phyloP scores from a whole-genome alignment of 768 basidiomycete species.

The Agrocybe pediades region DNA sequence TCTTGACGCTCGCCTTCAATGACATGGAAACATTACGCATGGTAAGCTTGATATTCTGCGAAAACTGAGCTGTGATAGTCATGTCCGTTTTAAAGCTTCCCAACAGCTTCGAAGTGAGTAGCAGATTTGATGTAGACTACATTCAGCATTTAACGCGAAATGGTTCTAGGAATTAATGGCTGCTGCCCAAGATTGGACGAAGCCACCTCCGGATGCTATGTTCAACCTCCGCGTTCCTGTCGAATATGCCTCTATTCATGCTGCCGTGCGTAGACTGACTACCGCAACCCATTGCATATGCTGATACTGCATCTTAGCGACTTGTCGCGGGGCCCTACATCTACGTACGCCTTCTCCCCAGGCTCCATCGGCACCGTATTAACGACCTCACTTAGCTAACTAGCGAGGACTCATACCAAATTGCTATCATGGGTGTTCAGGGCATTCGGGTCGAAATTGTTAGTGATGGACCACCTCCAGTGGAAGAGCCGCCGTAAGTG shows the following conservation, averaged over 20 bases:
- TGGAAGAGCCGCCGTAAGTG: slow-evolving; percentile 81
- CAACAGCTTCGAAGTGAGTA: slow-evolving; percentile 61
- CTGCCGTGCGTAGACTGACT: slow-evolving; percentile 57
- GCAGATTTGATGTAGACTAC: neutral
- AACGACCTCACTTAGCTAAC: slow-evolving; percentile 55
- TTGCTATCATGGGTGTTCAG: slow-evolving; percentile 81
- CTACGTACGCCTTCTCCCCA: slow-evolving; percentile 53
- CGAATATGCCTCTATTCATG: slow-evolving; percentile 85
- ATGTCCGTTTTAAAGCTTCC: slow-evolving; percentile 54
- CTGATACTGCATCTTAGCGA: slow-evolving; percentile 48
- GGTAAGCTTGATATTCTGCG: slow-evolving; percentile 35
- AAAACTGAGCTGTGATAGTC: too few species aligned
- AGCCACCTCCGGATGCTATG: slow-evolving; percentile 77
- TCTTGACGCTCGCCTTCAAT: slow-evolving; percentile 79
- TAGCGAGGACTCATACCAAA: slow-evolving; percentile 86
- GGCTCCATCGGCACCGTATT: neutral
- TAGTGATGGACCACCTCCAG: slow-evolving; percentile 81
- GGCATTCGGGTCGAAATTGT: slow-evolving; percentile 86
- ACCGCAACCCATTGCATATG: slow-evolving; percentile 9
- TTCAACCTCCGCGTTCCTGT: slow-evolving; percentile 82
- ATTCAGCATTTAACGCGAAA: slow-evolving; percentile 7
- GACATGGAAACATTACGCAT: slow-evolving; percentile 88
- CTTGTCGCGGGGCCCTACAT: slow-evolving; percentile 83
- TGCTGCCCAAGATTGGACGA: slow-evolving; percentile 83
- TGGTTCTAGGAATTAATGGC: slow-evolving; percentile 72